Base-by-base conservation (phyloP, 1,139 yeast species). In the Candida frijolesensis region DNA sequence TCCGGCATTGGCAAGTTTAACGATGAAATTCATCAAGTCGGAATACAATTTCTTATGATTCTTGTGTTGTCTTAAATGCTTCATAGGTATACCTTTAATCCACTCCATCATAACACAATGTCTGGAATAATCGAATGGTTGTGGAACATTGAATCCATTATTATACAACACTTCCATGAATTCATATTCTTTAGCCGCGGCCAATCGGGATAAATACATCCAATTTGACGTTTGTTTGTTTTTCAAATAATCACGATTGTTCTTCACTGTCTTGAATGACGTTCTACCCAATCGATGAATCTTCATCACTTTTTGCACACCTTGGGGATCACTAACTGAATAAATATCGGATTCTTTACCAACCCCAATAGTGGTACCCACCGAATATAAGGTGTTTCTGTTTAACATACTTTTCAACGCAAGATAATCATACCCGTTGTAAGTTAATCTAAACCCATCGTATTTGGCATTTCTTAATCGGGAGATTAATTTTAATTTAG, bases 291-390 rank as follows among this genome's bases (percentile, higher is more conserved):
- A 76, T 58, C 99, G 79, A 69, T 92, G 98, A 44, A 94, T 87
- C 68, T 94, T 94, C 63, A 95, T 68, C 11, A 92, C 97, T 60
- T 80, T 81, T 53, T 83, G 82, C 14, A 64, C 66, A 1, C 96
- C 96, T 25, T 78, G 65, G 10, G 79, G 72, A 61, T 88, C 94
- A 52, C 88, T 85, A 1, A 89, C 92, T n/a, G 94, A 80, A 66
- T 87, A 91, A 61, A 94, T 92, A 70, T 94, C 99, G 3, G 97
- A 90, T 67, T 94, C 99, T 66, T 94, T 94, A 62, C 99, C 99
- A 47, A 95, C 96, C 51, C 99, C 99, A 60, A 94, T 91, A 22
- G 88, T 89, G 42, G 86, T 79, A 15, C 97, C 98, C 11, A 94
- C 82, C 2, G 95, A 87, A 60, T 85, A 85, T 9, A 94, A 67